Base-by-base conservation (phyloP, 2,329 filamentous ascomycete genomes). In the Fusarium pilosicola region DNA sequence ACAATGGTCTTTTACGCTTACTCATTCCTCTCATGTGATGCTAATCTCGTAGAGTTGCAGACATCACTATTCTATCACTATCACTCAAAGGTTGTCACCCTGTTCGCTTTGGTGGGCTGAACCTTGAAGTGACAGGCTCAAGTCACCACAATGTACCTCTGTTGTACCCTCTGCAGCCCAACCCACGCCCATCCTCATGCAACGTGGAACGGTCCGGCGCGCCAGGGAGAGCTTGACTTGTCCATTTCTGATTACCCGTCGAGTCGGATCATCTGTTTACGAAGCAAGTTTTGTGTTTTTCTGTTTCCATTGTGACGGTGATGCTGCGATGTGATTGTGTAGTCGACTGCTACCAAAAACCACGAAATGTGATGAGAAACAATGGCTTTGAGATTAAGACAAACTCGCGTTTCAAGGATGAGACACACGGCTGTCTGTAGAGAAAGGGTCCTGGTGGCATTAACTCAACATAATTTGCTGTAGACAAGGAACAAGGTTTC, bases 141-240 rank as follows among this genome's bases (percentile, higher is more conserved):
- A 36, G 56, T 42, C 28, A 66, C 15, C 24, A 18, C 17, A 24
- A 57, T 32, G 71, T 74, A 74, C 67, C 56, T 68, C 51, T 62
- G 12, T 34, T 56, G 71, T 74, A 73, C 70, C 30, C 4, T 34
- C 28, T 28, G 55, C n/a, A 69, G 28, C 63, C 51, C 52, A 65
- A 68, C 58, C 54, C 48, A 57, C 32, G 18, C 58, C 54, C 62
- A 71, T 62, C 48, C 57, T 67, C 66, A 63, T 73, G 70, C 60
- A 70, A 68, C 70, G 70, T 76, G 69, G 68, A 74, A 67, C 70
- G 68, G 73, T 68, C 61, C 70, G 69, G 62, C 36, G 61, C 65
- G 63, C 46, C 51, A 66, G 59, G 62, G 48, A 64, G 63, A 59
- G 55, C 49, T 56, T 48, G 48, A 48, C 71, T 74, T 71, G 41